Percentiles rank a stretch among this genome's conserved stretches.
These are phyloP conservation scores for Aquilaria sinensis DNA, from an alignment of 345 rosid species.

Conservation along the genomic window DNA sequence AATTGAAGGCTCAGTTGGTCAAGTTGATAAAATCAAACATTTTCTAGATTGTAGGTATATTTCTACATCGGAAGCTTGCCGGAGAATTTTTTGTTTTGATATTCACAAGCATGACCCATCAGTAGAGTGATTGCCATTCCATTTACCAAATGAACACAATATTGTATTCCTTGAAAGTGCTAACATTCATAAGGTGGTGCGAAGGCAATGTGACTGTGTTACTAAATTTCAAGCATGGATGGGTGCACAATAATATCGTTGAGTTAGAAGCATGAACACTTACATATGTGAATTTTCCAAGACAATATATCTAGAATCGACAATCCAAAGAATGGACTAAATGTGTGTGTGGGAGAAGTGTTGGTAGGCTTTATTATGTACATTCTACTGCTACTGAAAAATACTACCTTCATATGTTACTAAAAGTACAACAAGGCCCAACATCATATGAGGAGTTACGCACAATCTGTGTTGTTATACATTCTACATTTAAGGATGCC, in stretches of 20 bases:
- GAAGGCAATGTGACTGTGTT: background rate
- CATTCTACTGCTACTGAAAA: background rate
- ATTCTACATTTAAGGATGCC: background rate
- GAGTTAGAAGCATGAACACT: background rate
- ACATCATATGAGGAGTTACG: background rate
- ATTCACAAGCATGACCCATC: too few relatives aligned
- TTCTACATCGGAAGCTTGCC: too few relatives aligned
- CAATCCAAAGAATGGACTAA: background rate
- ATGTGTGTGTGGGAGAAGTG: background rate
- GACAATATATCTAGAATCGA: background rate
- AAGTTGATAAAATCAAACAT: too few relatives aligned
- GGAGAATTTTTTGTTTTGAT: too few relatives aligned
- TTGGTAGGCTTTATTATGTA: background rate
- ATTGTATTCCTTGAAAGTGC: too few relatives aligned
- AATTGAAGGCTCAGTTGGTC: too few relatives aligned
- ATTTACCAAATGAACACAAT: too few relatives aligned
- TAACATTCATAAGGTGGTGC: background rate
- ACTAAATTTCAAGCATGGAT: background rate
- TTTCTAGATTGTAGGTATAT: too few relatives aligned
- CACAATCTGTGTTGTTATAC: background rate
- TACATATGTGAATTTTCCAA: background rate
- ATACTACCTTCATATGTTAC: background rate
- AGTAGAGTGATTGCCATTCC: too few relatives aligned
- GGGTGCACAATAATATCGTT: background rate
- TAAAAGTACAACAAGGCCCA: background rate